Base-by-base conservation (phyloP, 768 basidiomycete genomes). In the Agaricus blazei region DNA sequence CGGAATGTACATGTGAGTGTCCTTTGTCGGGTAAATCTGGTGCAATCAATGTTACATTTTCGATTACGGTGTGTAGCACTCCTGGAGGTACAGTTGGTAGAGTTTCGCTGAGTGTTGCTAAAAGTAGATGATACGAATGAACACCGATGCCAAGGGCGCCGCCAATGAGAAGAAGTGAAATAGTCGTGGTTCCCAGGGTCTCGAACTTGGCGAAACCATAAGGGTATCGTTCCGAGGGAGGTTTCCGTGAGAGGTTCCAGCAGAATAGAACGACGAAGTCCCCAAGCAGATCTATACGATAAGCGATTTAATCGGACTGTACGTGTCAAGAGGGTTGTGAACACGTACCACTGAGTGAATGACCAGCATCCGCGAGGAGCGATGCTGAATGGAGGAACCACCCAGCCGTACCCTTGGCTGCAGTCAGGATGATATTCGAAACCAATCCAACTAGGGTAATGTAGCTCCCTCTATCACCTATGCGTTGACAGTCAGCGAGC, bases 151-250 rank as follows among this genome's bases (percentile, higher is more conserved):
- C 90, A 15, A 89, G 75, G 2, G 89, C 88, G 53, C 90, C 91
- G 4, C 85, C 86, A 54, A 93, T 83, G 57, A 99, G 81, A 31
- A 98, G 80, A 48, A 97, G 72, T 1, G 93, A 90, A 46, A 97
- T 87, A 37, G 88, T 83, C 2, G 90, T 83, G n/a, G 95, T 96
- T 46, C 96, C 96, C 24, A 98, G 75, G 4, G 93, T 94, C 70
- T 99, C 96, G 61, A 93, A 96, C 70, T 98, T 98, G 60, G 88
- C 88, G 63, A 91, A 89, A 14, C 93, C 91, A 59, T 87, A 94
- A 1, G 93, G 93, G 67, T 93, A 98, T 60, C 70, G 74, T 59
- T 74, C 78, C 8, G 89, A 87, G 9, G 94, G 89, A n/a, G 88
- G 82, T 65, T 81, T 82, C 49, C 93, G 80, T 1, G 91, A 93